Base-by-base conservation (phyloP, 1,284 basidiomycete genomes). In the Somion occarium region DNA sequence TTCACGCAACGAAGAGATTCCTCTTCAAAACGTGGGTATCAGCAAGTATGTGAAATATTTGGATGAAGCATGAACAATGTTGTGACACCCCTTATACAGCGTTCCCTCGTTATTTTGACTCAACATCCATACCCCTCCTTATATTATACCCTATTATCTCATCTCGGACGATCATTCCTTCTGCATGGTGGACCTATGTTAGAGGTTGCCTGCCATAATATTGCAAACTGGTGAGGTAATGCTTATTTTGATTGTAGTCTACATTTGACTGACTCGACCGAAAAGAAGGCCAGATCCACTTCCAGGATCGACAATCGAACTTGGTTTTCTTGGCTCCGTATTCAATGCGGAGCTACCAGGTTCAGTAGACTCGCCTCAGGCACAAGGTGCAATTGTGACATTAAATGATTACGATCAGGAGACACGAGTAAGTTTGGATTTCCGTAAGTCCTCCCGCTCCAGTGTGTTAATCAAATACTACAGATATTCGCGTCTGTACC, bases 81-180 rank as follows among this genome's bases (percentile, higher is more conserved):
- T n/a, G n/a, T n/a, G n/a, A n/a, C n/a, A n/a, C 30, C 15, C 7
- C 7, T 41, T 22, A 9, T 41, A 24, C 55, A 93, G 86, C 86
- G 88, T 57, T 94, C 93, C 1, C 72, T 96, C 42, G 91, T 96
- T 20, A 82, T 96, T 27, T 74, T 97, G 7, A 88, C 92, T 0
- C 85, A 91, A 53, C 80, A 89, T 39, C 84, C 91, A 57, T 93
- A 89, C 63, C 91, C 94, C 0, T 79, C 90, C 0, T 71, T 99
- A 5, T 98, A 92, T 69, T 78, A 82, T 34, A 74, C 80, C 15
- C 67, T 94, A 3, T 73, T 88, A 11, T 73, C 77, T 15, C 78
- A 82, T 42, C 76, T 97, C 30, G 93, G 92, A 0, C 88, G 91
- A 0, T 69, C 87, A 22, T 93, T 87, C 64, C 83, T 89, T 59